Conservation (phyloP, 2,329 filamentous ascomycete genomes). For the Paraphaeosphaeria sporulosa region DNA sequence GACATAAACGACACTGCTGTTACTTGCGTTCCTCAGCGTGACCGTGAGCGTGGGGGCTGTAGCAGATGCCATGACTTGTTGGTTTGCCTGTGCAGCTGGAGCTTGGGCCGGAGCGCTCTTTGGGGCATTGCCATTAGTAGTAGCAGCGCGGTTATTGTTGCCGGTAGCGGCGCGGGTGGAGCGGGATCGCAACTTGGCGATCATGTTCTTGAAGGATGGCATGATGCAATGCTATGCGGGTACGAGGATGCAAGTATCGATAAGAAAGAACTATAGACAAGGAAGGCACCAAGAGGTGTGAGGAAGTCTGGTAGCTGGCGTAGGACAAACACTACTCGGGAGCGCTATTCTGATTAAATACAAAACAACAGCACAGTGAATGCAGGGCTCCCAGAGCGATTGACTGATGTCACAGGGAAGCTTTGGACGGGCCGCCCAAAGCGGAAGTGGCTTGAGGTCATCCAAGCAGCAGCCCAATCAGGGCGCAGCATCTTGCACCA, state of each 20-base stretch:
- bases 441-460: constrained; percentile 25
- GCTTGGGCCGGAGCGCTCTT: constrained; percentile 14
- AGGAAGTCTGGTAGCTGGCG: constrained; percentile 17
- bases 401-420: constrained; percentile 42
- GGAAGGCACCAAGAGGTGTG: constrained; percentile 15
- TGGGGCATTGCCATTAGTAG: constrained; percentile 7
- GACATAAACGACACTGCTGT: constrained; percentile 67
- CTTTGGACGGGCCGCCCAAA: neutral
- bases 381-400: constrained; percentile 22
- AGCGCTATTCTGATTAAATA: constrained; percentile 27
- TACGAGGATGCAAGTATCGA: constrained; percentile 14
- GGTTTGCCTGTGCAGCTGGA: neutral
- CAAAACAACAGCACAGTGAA: constrained; percentile 21
- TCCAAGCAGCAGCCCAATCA: constrained; percentile 30
- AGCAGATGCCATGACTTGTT: constrained; percentile 31
- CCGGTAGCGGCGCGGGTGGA: constrained; percentile 14
- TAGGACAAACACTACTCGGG: constrained; percentile 15
- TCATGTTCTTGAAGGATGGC: constrained; percentile 36
- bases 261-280: constrained; percentile 13
- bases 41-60: constrained; percentile 62
- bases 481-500: constrained; percentile 16
- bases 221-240: constrained; percentile 24
- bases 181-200: constrained; percentile 32
- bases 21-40: constrained; percentile 70
- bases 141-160: constrained; percentile 17